phyloP scores from a whole-genome alignment of 2,329 filamentous ascomycete genomes.

The Neonectria faginata region DNA sequence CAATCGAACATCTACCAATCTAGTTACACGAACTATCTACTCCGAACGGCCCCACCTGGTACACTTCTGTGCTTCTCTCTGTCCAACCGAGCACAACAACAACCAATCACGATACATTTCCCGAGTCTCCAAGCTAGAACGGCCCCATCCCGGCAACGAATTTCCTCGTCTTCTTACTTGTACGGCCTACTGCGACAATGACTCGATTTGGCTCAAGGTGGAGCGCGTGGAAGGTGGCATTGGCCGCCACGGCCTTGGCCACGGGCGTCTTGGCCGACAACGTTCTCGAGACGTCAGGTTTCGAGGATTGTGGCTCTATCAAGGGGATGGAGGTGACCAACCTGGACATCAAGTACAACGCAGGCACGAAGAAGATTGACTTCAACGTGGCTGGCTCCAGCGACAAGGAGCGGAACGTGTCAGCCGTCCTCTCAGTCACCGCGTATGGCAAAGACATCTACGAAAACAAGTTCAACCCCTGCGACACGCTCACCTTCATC shows the following conservation, averaged over 20 bases:
- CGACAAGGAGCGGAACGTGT: conserved; percentile 80
- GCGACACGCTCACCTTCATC: conserved; percentile 74
- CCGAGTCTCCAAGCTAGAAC: conserved; percentile 36
- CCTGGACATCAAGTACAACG: conserved; percentile 84
- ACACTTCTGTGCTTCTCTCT: background rate
- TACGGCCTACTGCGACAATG: conserved; percentile 47
- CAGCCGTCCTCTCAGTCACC: conserved; percentile 77
- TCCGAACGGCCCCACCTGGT: background rate
- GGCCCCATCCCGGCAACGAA: conserved; percentile 38
- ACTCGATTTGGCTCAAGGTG: conserved; percentile 47
- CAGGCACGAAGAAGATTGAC: conserved; percentile 74
- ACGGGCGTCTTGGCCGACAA: conserved; percentile 71
- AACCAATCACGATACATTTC: conserved; percentile 35
- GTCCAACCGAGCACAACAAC: background rate
- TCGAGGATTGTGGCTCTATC: conserved; percentile 73
- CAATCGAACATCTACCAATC: background rate
- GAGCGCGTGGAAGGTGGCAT: conserved; percentile 49
- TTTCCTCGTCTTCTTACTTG: conserved; percentile 37
- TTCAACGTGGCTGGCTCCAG: conserved; percentile 89
- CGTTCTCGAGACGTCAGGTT: conserved; percentile 83
- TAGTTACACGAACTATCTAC: background rate
- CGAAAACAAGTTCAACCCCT: conserved; percentile 85
- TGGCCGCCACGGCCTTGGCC: conserved; percentile 52
- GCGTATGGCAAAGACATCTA: conserved; percentile 90
- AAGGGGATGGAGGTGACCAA: conserved; percentile 75